Percentiles rank a stretch among this genome's conserved stretches.
phyloP scores from a whole-genome alignment of 1,139 yeast species.

The Pichia sp. region DNA sequence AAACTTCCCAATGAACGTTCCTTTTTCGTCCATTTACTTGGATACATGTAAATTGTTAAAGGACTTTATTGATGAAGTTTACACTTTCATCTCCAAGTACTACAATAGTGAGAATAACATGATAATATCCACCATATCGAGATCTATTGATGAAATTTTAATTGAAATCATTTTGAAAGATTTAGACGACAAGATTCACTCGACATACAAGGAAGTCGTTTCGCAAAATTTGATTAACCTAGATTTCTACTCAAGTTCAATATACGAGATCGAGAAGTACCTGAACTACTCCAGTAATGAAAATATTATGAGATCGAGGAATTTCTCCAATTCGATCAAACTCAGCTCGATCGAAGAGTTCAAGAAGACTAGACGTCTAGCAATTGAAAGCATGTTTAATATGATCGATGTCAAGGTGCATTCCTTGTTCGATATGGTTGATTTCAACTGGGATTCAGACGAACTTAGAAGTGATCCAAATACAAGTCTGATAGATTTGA shows the following conservation, averaged over 20 bases:
- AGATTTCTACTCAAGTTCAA: conserved; percentile 70
- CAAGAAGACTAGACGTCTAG: conserved; percentile 58
- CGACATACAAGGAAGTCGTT: conserved; percentile 81
- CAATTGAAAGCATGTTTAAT: conserved; percentile 77
- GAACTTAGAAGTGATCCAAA: conserved; percentile 58
- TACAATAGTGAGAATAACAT: conserved; percentile 48
- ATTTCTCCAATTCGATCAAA: conserved; percentile 22
- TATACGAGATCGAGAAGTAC: conserved; percentile 49
- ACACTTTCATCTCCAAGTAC: conserved; percentile 61
- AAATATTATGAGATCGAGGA: conserved; percentile 24
- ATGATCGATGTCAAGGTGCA: conserved; percentile 75
- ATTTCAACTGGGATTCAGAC: conserved; percentile 73
- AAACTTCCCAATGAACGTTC: conserved; percentile 68
- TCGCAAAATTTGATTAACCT: conserved; percentile 85
- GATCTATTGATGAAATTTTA: conserved; percentile 65
- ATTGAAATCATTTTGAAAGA: conserved; percentile 67
- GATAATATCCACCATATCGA: conserved; percentile 48
- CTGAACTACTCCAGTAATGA: conserved; percentile 29
- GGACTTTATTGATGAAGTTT: conserved; percentile 57
- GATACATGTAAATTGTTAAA: conserved; percentile 76
- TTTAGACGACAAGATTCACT: conserved; percentile 58
- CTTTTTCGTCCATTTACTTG: conserved; percentile 86
- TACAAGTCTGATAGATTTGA: conserved; percentile 74
- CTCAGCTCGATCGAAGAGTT: conserved; percentile 55
- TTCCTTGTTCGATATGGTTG: conserved; percentile 79